Conservation (phyloP, 2,329 filamentous ascomycete genomes). For the Aspergillus unguis region DNA sequence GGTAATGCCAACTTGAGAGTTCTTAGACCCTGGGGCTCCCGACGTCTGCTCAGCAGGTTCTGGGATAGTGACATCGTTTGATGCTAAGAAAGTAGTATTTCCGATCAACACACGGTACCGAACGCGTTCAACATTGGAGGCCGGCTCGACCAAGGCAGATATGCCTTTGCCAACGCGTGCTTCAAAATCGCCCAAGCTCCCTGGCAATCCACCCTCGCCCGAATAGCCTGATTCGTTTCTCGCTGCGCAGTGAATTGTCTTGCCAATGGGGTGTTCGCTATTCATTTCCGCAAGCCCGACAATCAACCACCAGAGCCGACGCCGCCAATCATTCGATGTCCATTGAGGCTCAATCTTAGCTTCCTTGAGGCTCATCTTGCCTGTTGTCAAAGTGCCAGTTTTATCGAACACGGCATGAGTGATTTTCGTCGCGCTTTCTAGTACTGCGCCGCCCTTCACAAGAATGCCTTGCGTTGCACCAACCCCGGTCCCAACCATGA, state of each 20-base stretch:
- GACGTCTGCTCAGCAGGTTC: constrained; percentile 34
- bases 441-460: constrained; percentile 91
- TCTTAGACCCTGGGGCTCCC: constrained; percentile 28
- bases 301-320: constrained; percentile 88
- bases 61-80: constrained; percentile 60
- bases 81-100: constrained; percentile 72
- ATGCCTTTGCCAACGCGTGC: constrained; percentile 82
- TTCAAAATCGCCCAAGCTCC: constrained; percentile 79
- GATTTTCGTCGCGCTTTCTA: constrained; percentile 87
- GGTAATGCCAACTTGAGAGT: constrained; percentile 66
- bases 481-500: constrained; percentile 98
- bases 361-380: constrained; percentile 88
- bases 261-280: constrained; percentile 94
- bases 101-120: constrained; percentile 80
- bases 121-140: constrained; percentile 61
- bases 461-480: constrained; percentile 94
- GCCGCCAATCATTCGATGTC: constrained; percentile 65
- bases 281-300: constrained; percentile 93
- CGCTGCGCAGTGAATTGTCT: constrained; percentile 73
- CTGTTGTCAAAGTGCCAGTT: constrained; percentile 89
- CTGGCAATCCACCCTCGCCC: constrained; percentile 71
- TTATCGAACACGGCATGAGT: constrained; percentile 92
- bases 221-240: constrained; percentile 71
- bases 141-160: constrained; percentile 74
- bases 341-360: constrained; percentile 65